A percentile compares a stretch with the other conserved stretches of the same genome.
Evolutionary conservation across 345 rosid species (phyloP).

Genomic region (Rhizophora apiculata): DNA sequence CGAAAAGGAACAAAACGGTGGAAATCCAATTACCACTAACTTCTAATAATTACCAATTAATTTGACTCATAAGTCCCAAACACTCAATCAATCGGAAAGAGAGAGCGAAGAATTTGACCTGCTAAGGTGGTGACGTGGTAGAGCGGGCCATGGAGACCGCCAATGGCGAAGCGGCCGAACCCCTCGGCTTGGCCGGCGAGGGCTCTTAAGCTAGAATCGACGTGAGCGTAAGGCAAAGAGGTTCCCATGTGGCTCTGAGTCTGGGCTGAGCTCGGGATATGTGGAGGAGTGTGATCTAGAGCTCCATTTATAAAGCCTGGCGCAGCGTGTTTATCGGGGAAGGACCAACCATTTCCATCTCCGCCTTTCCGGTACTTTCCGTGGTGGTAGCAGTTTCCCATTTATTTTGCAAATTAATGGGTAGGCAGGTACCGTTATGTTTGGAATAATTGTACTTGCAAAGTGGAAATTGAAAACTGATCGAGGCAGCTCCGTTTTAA

Average conservation of each 20-base stretch:
- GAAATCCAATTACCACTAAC: too few species aligned
- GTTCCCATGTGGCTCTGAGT: background rate
- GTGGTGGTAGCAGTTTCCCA: slow-evolving; percentile 14
- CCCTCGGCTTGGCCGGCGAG: slow-evolving; percentile 92
- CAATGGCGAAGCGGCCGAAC: slow-evolving; percentile 73
- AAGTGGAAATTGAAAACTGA: too few species aligned
- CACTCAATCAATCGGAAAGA: too few species aligned
- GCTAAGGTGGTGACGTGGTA: slow-evolving; percentile 64
- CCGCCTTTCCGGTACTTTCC: background rate
- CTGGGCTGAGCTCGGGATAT: background rate
- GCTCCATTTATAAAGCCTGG: background rate
- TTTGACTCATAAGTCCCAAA: too few species aligned
- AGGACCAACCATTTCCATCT: background rate
- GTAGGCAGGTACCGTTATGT: background rate
- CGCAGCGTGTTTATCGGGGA: background rate
- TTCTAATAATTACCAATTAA: too few species aligned
- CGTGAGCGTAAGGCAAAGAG: slow-evolving; percentile 55
- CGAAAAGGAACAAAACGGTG: background rate
- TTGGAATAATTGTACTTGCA: background rate
- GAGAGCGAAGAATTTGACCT: slow-evolving; percentile 33
- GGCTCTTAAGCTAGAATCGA: slow-evolving; percentile 65
- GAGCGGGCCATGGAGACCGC: slow-evolving; percentile 73
- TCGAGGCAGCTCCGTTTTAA: too few species aligned
- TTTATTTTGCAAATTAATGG: background rate
- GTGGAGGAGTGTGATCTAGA: background rate